Evolutionary conservation across 2,329 filamentous ascomycete species (phyloP), one percentile per base, ranked within the genome.

Genomic region (Aureobasidium leucospermi): DNA sequence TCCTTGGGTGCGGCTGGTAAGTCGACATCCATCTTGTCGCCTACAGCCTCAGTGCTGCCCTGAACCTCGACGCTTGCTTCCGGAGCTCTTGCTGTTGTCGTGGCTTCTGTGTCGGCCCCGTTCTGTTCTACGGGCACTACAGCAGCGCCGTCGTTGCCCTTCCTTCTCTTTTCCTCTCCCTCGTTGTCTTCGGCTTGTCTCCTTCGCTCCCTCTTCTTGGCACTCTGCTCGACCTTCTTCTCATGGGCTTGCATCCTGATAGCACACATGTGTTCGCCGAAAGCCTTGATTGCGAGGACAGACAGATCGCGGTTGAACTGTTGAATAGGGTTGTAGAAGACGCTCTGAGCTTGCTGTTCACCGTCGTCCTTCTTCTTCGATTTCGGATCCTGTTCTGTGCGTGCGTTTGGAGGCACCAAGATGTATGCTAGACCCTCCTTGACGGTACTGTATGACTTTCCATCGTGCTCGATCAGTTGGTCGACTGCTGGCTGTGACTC

Each of bases 241-340:
- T 60, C 56, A 23, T 47, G 56, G 6, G 36, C 36, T 56, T 60
- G 60, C 51, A 62, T 64, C 49, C 60, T 60, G 28, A 61, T 64
- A 60, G 67, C 66, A 39, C 68, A 65, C 34, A 67, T 65, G 67
- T 90, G 85, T 65, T 94, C 85, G 1, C 89, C 90, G 71, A 93
- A 96, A 0, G 89, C 88, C 69, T 89, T 90, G 72, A 99, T 96
- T 0, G 90, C 90, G 13, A 99, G 81, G 29, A 96, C 90, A 62
- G 90, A 96, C 65, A 99, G 75, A 71, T 99, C 94, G 48, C 95
- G 88, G 74, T 99, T 99, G 79, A 97, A 99, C 71, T 99, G 94
- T 71, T 99, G 94, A 58, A 99, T 96, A 0, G 94, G 93, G 67
- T 99, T 99, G 81, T 99, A 99, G 70, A 99, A 99, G 59, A 99